Base-by-base conservation (phyloP, 2,329 filamentous ascomycete genomes). In the Anthostomella pinea region DNA sequence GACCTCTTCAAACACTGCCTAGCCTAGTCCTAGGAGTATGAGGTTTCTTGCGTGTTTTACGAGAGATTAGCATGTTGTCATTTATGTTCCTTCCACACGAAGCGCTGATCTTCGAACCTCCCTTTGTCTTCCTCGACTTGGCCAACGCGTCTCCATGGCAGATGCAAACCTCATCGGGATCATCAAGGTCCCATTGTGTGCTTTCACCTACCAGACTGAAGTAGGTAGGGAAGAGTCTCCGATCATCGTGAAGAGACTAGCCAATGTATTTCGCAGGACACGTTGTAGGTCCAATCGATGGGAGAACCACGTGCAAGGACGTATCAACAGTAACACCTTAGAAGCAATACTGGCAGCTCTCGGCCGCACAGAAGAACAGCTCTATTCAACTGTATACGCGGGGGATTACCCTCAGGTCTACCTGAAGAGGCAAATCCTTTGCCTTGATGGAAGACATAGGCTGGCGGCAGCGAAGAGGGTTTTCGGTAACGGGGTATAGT, bases 201-300 rank as follows among this genome's bases (percentile, higher is more conserved):
- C 14, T 14, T 30, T 30, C 16, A 30, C 27, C 9, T 30, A 30
- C 17, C 6, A 16, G 17, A 6, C 7, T 8, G 14, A 19, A 19
- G 9, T 14, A 17, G 27, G 27, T 10, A 30, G 14, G 17, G 27
- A n/a, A 16, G 17, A 17, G 17, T 30, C 27, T 15, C 14, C 14
- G 16, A 16, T 10, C 11, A 30, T 30, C 16, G 14, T 30, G 16
- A 30, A 30, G 27, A n/a, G 27, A 19, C 17, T 30, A 15, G n/a
- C 27, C 7, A 16, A 30, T 16, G 6, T 30, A 30, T 30, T 30
- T 19, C 27, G 27, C 17, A 30, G 17, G 16, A 30, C 27, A 10
- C 27, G 27, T 17, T 30, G 14, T n/a, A 7, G 14, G 17, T 15
- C 14, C 17, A 30, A 15, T 16, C 14, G 14, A n/a, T 19, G 7